Evolutionary conservation across 164 flowering plant species (phyloP), one percentile per base, ranked within the genome.

Genomic region (Liquidambar formosana): DNA sequence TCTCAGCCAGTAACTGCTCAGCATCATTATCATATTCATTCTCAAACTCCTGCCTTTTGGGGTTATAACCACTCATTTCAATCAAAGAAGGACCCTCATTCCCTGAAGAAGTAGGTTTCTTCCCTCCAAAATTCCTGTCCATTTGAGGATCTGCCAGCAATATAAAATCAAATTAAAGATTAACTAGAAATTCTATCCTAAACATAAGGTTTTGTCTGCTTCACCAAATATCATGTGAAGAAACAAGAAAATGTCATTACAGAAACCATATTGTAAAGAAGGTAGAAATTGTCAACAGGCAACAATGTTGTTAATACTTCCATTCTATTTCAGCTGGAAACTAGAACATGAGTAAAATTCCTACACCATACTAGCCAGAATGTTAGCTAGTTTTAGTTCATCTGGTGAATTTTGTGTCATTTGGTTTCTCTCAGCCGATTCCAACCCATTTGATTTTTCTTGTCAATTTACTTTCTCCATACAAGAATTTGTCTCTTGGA

Each of bases 21-120:
- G 85, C 83, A 71, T 82, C 85, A 67, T 77, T 82, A 27, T 82
- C 85, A 71, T 82, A 82, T 68, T 82, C 85, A 59, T 76, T 73
- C 63, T 82, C 83, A 75, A 82, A 82, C 66, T 82, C 85, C 43
- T 77, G 81, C 58, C 85, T 77, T 69, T 82, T 82, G 46, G 64
- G 38, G 66, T 82, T 82, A 66, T 79, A 82, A 56, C 83, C 83
- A 73, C 85, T 77, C 63, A 73, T 26, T 56, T 79, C 79, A 13
- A 75, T 33, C 69, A 79, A 65, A 16, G 80, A 79, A 26, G 83
- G 74, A 27, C 79, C 69, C 21, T 75, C 81, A 33, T 58, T 67
- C 9, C 68, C 76, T 1, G 68, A 46, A 48, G 72, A 43, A 21
- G 28, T 61, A 4, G 81, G 78, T 63, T 79, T 79, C 70, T 82